Conservation (phyloP, 345 rosid species). For the Euphorbia lathyris region DNA sequence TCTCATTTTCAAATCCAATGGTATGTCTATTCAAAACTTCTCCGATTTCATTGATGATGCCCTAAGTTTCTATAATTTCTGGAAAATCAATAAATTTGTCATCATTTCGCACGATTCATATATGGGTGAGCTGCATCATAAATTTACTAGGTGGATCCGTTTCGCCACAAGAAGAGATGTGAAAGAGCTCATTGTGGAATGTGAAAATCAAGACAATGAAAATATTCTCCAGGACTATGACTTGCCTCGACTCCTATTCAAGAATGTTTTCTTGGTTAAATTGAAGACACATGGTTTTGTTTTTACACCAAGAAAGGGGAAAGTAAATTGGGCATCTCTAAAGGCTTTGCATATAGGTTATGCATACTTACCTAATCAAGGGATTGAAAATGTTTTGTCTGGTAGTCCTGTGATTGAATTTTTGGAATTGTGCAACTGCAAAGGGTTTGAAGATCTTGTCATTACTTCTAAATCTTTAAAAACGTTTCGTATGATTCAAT, state of each 20-base stretch:
- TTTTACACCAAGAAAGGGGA: background rate
- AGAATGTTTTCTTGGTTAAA: background rate
- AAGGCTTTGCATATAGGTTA: background rate
- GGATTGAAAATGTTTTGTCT: background rate
- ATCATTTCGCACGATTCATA: too few relatives aligned
- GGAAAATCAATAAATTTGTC: background rate
- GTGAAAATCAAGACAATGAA: too few relatives aligned
- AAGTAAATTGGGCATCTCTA: background rate
- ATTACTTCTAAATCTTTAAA: background rate
- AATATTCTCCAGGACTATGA: too few relatives aligned
- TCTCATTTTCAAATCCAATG: background rate
- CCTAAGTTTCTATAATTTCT: background rate
- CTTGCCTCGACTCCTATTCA: background rate
- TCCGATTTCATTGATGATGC: background rate
- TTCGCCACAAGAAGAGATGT: background rate
- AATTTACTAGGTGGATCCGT: background rate
- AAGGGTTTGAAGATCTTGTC: background rate
- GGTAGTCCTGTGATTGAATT: background rate
- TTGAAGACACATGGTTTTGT: background rate
- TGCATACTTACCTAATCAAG: background rate
- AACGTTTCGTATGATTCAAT: background rate
- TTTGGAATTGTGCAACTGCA: background rate
- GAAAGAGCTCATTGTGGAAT: background rate
- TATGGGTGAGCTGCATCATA: too few relatives aligned
- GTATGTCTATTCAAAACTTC: background rate